A percentile compares a stretch with the other conserved stretches of the same genome.
These are phyloP conservation scores for Trametes villosa DNA, from an alignment of 768 basidiomycete species.

Conservation along the genomic window DNA sequence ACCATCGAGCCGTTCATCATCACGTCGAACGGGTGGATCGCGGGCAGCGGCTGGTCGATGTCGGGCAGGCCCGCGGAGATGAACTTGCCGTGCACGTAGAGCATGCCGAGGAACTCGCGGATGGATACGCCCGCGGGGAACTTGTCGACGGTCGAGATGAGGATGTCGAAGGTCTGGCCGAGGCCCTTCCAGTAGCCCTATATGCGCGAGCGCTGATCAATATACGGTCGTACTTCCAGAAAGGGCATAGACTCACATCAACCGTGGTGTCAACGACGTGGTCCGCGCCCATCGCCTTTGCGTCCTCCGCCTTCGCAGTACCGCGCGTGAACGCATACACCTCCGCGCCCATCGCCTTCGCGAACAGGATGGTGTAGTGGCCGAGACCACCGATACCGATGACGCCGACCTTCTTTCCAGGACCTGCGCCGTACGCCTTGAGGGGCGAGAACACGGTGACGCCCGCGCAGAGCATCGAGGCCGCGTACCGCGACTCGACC, in stretches of 20 bases:
- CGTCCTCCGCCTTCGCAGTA: conserved; percentile 57
- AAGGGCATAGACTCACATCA: conserved; percentile 1
- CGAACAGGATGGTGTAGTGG: conserved; percentile 45
- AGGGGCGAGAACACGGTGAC: conserved; percentile 67
- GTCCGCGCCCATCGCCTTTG: conserved; percentile 59
- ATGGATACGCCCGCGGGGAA: conserved; percentile 22
- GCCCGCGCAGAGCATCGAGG: conserved; percentile 68
- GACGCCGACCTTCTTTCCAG: conserved; percentile 68
- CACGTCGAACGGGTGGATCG: conserved; percentile 37
- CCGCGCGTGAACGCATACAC: conserved; percentile 64
- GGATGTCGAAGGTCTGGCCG: conserved; percentile 50
- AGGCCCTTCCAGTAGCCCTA: conserved; percentile 43
- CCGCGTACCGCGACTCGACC: conserved; percentile 55
- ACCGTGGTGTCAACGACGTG: conserved; percentile 52
- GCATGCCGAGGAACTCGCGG: conserved; percentile 43
- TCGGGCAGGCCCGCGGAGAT: conserved; percentile 63
- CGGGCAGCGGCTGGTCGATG: conserved; percentile 43
- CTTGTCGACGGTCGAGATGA: conserved; percentile 43
- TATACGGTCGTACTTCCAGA: too few species aligned
- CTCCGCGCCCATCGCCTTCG: conserved; percentile 59
- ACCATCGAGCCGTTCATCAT: conserved; percentile 29
- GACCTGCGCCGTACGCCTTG: conserved; percentile 54
- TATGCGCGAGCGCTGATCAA: neutral
- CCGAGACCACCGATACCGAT: conserved; percentile 69
- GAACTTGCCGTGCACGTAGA: conserved; percentile 56